A percentile compares a stretch with the other conserved stretches of the same genome.
Conservation (phyloP, 1,284 basidiomycete species). For the Vanrija sp. region DNA sequence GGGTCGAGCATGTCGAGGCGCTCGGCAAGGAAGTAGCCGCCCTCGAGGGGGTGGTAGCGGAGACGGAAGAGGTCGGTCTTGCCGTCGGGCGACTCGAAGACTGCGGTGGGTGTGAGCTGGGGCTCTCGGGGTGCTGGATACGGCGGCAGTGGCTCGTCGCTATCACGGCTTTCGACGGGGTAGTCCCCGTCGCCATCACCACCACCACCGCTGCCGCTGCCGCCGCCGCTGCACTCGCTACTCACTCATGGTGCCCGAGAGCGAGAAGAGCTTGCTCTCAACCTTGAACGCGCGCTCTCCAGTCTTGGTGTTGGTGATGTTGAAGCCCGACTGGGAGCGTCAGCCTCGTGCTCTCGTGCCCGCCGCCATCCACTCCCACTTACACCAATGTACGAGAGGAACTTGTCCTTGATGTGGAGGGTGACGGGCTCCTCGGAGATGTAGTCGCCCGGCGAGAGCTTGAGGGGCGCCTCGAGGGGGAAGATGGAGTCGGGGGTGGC, state of each 20-base stretch:
- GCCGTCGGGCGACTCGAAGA: conserved; percentile 5
- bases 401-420: conserved; percentile 1
- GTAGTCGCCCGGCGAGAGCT: conserved; percentile 3
- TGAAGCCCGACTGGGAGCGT: not conserved
- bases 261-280: not conserved
- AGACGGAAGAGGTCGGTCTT: conserved; percentile 5
- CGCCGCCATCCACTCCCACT: too few species aligned
- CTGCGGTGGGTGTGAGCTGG: not conserved
- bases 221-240: too few species aligned
- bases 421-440: conserved; percentile 3
- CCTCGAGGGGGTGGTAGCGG: not conserved
- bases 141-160: too few species aligned
- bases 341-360: too few species aligned
- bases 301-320: conserved; percentile 2
- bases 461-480: conserved; percentile 7
- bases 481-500: conserved; percentile 6
- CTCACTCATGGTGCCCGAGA: too few species aligned
- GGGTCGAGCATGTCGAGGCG: conserved; percentile 8
- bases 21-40: conserved; percentile 1
- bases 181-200: too few species aligned
- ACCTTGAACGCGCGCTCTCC: conserved; percentile 6
- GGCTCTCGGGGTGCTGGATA: too few species aligned
- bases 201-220: too few species aligned
- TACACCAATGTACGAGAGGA: too few species aligned
- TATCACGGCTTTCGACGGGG: too few species aligned